Conservation (phyloP, 148 eudicot genomes). For the Pouteria glomerata region DNA sequence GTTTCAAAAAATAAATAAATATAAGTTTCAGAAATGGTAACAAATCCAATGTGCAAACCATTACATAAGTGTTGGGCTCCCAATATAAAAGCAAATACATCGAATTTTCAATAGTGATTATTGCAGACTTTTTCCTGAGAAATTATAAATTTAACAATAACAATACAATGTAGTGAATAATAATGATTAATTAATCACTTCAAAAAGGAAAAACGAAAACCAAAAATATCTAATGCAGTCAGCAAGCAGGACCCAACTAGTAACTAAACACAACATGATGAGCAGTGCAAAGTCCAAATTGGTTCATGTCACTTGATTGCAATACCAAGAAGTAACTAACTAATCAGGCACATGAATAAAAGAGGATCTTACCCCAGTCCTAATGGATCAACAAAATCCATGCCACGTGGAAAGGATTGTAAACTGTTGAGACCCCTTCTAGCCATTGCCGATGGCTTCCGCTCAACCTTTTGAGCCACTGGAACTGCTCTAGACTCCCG, state of each 20-base stretch:
- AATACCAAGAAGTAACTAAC: background rate
- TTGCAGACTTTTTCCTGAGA: background rate
- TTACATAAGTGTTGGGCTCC: background rate
- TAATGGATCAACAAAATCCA: slow-evolving; percentile 95
- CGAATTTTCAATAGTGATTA: background rate
- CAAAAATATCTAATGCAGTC: background rate
- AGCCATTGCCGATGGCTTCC: slow-evolving; percentile 49
- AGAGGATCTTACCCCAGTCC: slow-evolving; percentile 69
- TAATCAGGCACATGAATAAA: slow-evolving; percentile 1
- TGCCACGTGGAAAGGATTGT: slow-evolving; percentile 91
- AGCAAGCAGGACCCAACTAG: background rate
- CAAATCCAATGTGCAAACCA: background rate
- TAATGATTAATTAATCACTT: background rate
- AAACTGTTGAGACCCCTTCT: slow-evolving; percentile 60
- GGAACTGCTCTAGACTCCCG: slow-evolving; percentile 78
- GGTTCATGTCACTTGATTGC: background rate
- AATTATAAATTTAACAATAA: background rate
- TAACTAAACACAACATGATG: background rate
- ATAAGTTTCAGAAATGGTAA: background rate
- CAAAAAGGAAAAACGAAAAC: background rate
- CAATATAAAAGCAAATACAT: background rate
- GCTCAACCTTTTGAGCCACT: slow-evolving; percentile 54
- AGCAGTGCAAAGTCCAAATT: background rate
- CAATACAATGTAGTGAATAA: background rate
- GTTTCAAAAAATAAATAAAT: background rate